Evolutionary conservation across 202 grass and related monocot genomes (phyloP), one percentile per base, ranked within the genome.

Genomic region (Dendrocalamus latiflorus): DNA sequence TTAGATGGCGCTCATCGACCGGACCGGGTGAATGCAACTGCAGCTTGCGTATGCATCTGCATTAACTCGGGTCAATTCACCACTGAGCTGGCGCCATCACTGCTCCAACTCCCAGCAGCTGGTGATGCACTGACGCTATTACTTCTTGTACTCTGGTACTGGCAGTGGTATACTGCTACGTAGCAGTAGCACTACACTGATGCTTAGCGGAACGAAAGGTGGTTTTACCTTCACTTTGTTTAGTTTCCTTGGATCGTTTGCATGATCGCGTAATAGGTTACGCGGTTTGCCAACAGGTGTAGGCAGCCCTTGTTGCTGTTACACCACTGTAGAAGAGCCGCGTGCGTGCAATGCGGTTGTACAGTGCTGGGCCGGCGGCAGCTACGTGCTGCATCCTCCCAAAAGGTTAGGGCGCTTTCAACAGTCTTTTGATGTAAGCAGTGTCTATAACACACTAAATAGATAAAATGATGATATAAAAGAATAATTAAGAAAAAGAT

Each of bases 11-110:
- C 59, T 47, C 13, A 47, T 47, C 44, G 44, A 15, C 4, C n/a
- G n/a, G n/a, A n/a, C n/a, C 44, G 3, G 44, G 13, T 47, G 44
- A 47, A 49, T 49, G 47, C 47, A 62, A 17, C 4, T 34, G 74
- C 39, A 61, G 22, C 2, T 14, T 9, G 69, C 68, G 28, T 21
- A 3, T 55, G 48, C 71, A 10, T 12, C 34, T 4, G 39, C 86
- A 79, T 84, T 84, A 85, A 80, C 36, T 54, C 34, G 61, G 78
- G 76, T 78, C 75, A 67, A 87, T 82, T 75, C 20, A 55, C 33
- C 18, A 54, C 43, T 33, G 75, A 81, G 81, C 82, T 89, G 87
- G 82, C 77, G 82, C 87, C 82, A 81, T 89, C 77, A 77, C 70
- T 89, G 36, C 80, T 63, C 79, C 36, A 81, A 81, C 79, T 49